phyloP scores from a whole-genome alignment of 768 basidiomycete species.

The Boletales sp. region DNA sequence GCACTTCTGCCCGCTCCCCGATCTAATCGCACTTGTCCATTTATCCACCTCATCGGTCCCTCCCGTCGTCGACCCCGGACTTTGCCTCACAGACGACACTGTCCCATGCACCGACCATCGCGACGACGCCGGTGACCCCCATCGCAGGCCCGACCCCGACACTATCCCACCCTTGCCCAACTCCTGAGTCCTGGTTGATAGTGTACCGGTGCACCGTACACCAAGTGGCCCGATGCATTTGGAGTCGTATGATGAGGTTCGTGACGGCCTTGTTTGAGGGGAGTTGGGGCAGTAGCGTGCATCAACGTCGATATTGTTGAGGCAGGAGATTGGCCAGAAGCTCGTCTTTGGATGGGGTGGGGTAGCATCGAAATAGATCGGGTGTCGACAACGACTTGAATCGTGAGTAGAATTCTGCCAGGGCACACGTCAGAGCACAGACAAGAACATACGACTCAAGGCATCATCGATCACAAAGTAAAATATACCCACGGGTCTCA shows the following conservation, averaged over 20 bases:
- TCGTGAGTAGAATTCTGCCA: slow-evolving; percentile 59
- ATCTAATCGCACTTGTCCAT: slow-evolving; percentile 3
- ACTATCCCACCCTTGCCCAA: too few relatives aligned
- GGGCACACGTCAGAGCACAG: background rate
- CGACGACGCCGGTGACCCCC: slow-evolving; percentile 49
- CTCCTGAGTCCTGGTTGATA: slow-evolving; percentile 52
- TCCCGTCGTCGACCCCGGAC: slow-evolving; percentile 46
- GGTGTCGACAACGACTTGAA: slow-evolving; percentile 42
- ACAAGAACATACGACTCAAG: slow-evolving; percentile 4
- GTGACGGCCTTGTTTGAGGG: slow-evolving; percentile 48
- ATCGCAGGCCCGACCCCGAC: slow-evolving; percentile 23
- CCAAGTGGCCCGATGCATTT: slow-evolving; percentile 50
- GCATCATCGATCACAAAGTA: slow-evolving; percentile 72
- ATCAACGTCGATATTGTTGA: slow-evolving; percentile 55
- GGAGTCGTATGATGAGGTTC: slow-evolving; percentile 58
- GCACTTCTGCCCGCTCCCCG: slow-evolving; percentile 40
- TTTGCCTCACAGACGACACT: slow-evolving; percentile 37
- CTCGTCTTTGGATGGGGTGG: slow-evolving; percentile 44
- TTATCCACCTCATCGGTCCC: slow-evolving; percentile 42
- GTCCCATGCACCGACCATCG: slow-evolving; percentile 28
- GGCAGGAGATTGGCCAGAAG: slow-evolving; percentile 54
- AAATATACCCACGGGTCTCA: slow-evolving; percentile 65
- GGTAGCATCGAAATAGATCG: slow-evolving; percentile 67
- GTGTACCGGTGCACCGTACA: slow-evolving; percentile 52
- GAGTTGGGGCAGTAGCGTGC: slow-evolving; percentile 54